Conservation (phyloP, 1,139 yeast species). For the Suhomyces kunorum region DNA sequence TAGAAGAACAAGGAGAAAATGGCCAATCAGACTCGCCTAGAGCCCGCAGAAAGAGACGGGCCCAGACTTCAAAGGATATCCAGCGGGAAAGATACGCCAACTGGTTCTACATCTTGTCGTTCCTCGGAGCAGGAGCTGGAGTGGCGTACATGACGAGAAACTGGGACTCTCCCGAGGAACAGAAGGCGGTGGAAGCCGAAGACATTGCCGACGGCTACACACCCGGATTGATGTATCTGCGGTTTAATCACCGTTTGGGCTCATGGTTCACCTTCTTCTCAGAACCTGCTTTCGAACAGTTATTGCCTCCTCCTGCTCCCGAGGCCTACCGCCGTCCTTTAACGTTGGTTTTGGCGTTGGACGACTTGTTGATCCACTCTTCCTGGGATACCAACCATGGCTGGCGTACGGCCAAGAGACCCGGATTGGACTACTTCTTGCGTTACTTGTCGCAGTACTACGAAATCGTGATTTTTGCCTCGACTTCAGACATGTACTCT, state of each 20-base stretch:
- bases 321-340: constrained; percentile 92
- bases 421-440: constrained; percentile 94
- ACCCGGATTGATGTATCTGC: constrained; percentile 61
- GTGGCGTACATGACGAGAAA: constrained; percentile 78
- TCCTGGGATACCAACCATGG: constrained; percentile 92
- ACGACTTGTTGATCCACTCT: constrained; percentile 86
- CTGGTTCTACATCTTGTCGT: constrained; percentile 61
- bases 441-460: constrained; percentile 94
- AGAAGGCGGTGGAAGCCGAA: constrained; percentile 48
- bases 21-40: constrained; percentile 11
- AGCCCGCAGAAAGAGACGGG: constrained; percentile 50
- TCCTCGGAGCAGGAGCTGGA: constrained; percentile 65
- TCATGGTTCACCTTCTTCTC: constrained; percentile 82
- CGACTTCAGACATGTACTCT: constrained; percentile 82
- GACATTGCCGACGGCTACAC: constrained; percentile 68
- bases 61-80: constrained; percentile 61
- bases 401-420: constrained; percentile 99
- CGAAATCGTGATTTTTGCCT: constrained; percentile 88
- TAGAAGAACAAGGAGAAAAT: constrained; percentile 2
- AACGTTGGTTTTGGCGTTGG: constrained; percentile 85
- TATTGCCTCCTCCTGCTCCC: constrained; percentile 84
- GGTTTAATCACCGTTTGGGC: constrained; percentile 70
- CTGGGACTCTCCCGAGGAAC: constrained; percentile 82
- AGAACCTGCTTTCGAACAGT: constrained; percentile 91
- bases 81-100: constrained; percentile 66